Percentiles rank a stretch among this genome's conserved stretches.
Conservation (phyloP, 345 rosid genomes). For the Salix brachista region DNA sequence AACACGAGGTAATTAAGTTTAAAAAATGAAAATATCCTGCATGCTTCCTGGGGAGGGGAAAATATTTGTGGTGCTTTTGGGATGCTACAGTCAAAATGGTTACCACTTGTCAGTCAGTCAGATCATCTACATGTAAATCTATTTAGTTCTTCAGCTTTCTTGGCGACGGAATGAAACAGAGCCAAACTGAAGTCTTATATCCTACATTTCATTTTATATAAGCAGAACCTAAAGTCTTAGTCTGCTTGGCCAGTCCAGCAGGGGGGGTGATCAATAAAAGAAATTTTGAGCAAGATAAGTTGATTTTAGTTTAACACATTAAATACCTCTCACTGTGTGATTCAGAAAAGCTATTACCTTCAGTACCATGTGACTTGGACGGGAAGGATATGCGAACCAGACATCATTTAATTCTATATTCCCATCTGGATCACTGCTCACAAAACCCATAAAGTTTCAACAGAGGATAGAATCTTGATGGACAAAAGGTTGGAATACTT, state of each 20-base stretch:
- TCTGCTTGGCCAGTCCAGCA: not conserved
- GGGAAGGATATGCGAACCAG: conserved; percentile 99
- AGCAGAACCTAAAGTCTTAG: not conserved
- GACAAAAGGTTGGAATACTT: not conserved
- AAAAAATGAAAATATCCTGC: not conserved
- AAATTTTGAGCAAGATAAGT: not conserved
- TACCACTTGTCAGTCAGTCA: not conserved
- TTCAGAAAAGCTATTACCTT: conserved; percentile 49
- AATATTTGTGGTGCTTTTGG: not conserved
- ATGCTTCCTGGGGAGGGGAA: not conserved
- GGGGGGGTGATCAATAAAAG: not conserved
- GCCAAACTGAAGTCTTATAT: not conserved
- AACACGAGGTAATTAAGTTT: not conserved
- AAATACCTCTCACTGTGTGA: not conserved
- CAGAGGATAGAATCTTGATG: not conserved
- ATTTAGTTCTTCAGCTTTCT: not conserved
- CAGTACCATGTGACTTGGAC: conserved; percentile 84
- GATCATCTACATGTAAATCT: not conserved
- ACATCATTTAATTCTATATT: conserved; percentile 81
- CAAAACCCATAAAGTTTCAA: not conserved
- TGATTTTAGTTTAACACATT: not conserved
- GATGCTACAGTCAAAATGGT: not conserved
- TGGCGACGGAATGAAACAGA: not conserved
- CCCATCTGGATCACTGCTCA: conserved; percentile 75
- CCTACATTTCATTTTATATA: not conserved